These are phyloP conservation scores for Xylariales sp. DNA, from an alignment of 2,329 filamentous ascomycete species.

Conservation along the genomic window DNA sequence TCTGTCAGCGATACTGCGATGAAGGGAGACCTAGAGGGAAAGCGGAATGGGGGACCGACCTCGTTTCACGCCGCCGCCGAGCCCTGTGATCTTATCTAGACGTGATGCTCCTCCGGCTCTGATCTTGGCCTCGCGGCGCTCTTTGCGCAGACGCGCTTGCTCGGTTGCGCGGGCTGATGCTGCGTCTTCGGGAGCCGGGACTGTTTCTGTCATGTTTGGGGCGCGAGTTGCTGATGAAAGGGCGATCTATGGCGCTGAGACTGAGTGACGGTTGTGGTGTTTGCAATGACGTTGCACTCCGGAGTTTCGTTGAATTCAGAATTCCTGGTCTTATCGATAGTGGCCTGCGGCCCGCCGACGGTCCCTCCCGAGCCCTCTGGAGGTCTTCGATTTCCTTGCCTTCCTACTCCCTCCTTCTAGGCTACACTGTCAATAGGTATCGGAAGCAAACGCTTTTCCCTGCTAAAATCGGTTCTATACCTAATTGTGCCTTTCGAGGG, in stretches of 20 bases:
- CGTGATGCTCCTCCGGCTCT: conserved; percentile 64
- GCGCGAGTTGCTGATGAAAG: not conserved
- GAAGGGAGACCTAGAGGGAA: not conserved
- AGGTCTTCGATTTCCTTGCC: no score
- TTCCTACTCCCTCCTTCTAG: no score
- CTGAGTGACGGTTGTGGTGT: not conserved
- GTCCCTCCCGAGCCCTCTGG: not conserved
- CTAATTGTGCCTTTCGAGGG: no score
- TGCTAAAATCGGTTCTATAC: no score
- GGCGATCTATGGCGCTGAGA: not conserved
- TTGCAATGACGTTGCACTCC: conserved; percentile 6
- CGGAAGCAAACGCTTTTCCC: no score
- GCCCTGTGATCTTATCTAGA: conserved; percentile 69
- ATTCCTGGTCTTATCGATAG: not conserved
- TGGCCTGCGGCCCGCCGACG: not conserved
- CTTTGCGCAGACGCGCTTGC: conserved; percentile 71
- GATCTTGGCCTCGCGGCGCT: conserved; percentile 76
- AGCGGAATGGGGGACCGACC: conserved; percentile 27
- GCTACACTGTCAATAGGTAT: no score
- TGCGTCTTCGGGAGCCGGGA: conserved; percentile 35
- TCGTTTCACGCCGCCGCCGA: conserved; percentile 54
- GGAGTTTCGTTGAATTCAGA: not conserved
- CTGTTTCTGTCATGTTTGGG: conserved; percentile 22
- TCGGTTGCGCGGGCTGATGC: conserved; percentile 51
- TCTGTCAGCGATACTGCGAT: not conserved